A percentile compares a stretch with the other conserved stretches of the same genome.
These are phyloP conservation scores for Eucalyptus polyanthemos DNA, from an alignment of 345 rosid species.

Conservation along the genomic window DNA sequence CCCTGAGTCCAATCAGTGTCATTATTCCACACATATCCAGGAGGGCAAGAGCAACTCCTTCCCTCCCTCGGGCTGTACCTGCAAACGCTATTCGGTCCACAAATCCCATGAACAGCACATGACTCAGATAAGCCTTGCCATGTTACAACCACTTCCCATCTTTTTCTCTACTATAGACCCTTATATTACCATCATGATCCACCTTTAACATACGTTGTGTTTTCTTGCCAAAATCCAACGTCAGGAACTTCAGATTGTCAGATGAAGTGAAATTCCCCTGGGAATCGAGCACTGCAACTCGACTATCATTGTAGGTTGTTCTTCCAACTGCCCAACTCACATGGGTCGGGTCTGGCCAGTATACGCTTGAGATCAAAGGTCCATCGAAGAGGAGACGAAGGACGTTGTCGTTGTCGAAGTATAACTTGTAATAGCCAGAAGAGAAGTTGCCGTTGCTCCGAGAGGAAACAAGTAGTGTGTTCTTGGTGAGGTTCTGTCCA, in stretches of 20 bases:
- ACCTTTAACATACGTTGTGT: slow-evolving; percentile 6
- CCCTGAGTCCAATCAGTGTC: neutral
- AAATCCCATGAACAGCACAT: neutral
- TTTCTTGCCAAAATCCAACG: slow-evolving; percentile 5
- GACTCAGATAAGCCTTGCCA: slow-evolving; percentile 4
- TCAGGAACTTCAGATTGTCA: neutral
- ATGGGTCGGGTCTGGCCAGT: slow-evolving; percentile 8
- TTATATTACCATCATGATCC: slow-evolving; percentile 19
- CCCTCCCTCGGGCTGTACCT: neutral
- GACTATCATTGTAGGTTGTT: slow-evolving; percentile 2
- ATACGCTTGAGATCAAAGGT: slow-evolving; percentile 4
- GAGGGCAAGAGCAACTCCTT: neutral
- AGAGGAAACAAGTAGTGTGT: neutral
- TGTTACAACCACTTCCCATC: neutral
- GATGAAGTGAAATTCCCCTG: slow-evolving; percentile 8
- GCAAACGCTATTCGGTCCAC: neutral
- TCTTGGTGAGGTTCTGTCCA: neutral
- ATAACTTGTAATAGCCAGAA: slow-evolving; percentile 11
- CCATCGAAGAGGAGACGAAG: slow-evolving; percentile 1
- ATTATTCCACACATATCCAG: neutral
- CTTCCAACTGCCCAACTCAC: slow-evolving; percentile 3
- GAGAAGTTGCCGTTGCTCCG: neutral
- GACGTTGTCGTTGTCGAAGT: slow-evolving; percentile 10
- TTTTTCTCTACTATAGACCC: slow-evolving; percentile 1
- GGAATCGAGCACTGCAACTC: slow-evolving; percentile 1